phyloP scores from a whole-genome alignment of 192 early-diverging fungal species.

The Backusella macrospora region DNA sequence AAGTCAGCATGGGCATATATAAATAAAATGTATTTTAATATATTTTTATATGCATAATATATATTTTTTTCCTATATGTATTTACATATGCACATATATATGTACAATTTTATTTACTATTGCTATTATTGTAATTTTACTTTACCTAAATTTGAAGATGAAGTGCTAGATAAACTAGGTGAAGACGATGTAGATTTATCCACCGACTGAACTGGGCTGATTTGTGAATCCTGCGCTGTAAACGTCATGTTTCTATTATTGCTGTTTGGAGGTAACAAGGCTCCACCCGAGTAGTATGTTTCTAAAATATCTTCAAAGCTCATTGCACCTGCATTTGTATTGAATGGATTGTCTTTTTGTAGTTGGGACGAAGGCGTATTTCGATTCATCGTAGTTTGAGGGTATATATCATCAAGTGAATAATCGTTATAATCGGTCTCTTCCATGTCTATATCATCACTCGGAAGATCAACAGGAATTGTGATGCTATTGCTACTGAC shows the following conservation, averaged over 20 bases:
- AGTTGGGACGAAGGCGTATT: neutral
- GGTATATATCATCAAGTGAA: neutral
- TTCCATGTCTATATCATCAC: conserved; percentile 16
- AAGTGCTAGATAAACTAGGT: neutral
- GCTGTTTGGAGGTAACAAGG: neutral
- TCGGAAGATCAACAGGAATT: conserved; percentile 22
- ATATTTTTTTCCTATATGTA: neutral
- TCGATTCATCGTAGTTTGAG: neutral
- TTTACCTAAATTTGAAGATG: neutral
- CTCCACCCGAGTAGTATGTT: conserved; percentile 14
- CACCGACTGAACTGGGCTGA: neutral
- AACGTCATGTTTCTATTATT: neutral
- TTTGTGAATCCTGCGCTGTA: neutral
- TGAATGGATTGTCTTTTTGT: conserved; percentile 6
- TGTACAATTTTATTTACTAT: neutral
- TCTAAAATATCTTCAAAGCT: conserved; percentile 17
- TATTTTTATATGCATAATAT: neutral
- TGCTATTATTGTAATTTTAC: neutral
- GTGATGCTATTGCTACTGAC: conserved; percentile 17
- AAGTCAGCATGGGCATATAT: neutral
- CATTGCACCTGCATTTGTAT: conserved; percentile 10
- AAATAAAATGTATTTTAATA: neutral
- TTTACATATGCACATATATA: neutral
- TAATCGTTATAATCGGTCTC: neutral
- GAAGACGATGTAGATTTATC: conserved; percentile 6